Evolutionary conservation across 2,329 filamentous ascomycete genomes (phyloP), one percentile per base, ranked within the genome.

Genomic region (Ophiostoma populinum): DNA sequence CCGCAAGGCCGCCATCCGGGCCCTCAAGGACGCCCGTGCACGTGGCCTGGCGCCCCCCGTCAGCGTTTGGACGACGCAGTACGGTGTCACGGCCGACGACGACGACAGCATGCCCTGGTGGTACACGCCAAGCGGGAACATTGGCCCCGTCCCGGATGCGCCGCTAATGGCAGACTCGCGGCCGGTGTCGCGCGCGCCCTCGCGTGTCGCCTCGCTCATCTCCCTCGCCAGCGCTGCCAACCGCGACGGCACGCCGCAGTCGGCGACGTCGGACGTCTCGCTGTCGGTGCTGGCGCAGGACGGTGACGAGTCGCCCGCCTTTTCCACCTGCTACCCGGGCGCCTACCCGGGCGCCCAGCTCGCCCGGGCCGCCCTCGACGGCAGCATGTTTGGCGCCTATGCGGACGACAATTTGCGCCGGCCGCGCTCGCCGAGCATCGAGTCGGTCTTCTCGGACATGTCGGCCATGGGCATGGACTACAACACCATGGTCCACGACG

Each of bases 21-120:
- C 73, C 30, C 45, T 64, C 38, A 71, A 73, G 48, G 67, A 60
- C 41, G 37, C 46, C 17, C 61, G 66, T 55, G 58, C 62, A 4
- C 56, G 59, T 40, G 54, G 58, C 18, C 62, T 64, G 33, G 55
- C 56, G n/a, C 61, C 58, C 1, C 64, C 66, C 1, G 65, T 72
- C 20, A 72, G 79, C 31, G 71, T 70, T 29, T 94, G 85, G 83
- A 93, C 85, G 56, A 65, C 86, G 40, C 82, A 94, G 49, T 73
- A 85, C 50, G 81, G 79, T 31, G 71, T 61, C 24, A 63, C 63
- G 21, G 65, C 69, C 17, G 69, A 73, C 27, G 59, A 60, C 10
- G 50, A 52, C 18, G 43, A 47, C 30, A 61, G 58, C 37, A 58
- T 58, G 29, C 40, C 40, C 1, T 44, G 40, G 40, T 42, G 60